Evolutionary conservation across 345 rosid species (phyloP).

Genomic region (Bretschneidera sinensis): DNA sequence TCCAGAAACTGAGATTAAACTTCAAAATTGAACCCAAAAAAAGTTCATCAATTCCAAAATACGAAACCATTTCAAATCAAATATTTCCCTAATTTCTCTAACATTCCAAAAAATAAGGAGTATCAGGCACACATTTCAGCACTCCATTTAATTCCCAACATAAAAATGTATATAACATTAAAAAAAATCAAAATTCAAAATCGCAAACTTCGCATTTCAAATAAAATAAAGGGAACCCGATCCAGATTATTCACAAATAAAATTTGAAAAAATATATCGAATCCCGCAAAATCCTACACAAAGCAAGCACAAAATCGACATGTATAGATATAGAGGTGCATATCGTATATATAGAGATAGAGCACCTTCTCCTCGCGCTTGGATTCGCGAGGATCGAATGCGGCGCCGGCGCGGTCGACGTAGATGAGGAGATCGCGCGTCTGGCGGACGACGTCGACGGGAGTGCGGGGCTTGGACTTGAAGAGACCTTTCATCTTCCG

Average conservation of each 20-base stretch:
- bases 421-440: conserved; percentile 81
- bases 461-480: conserved; percentile 88
- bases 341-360: neutral
- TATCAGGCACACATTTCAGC: neutral
- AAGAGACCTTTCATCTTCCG: conserved; percentile 76
- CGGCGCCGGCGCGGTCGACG: conserved; percentile 29
- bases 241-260: no score
- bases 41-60: no score
- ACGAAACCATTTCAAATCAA: neutral
- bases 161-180: neutral
- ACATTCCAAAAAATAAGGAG: no score
- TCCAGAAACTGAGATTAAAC: no score
- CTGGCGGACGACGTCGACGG: conserved; percentile 73
- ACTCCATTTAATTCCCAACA: neutral
- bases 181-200: no score
- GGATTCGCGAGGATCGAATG: conserved; percentile 39
- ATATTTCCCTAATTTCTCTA: no score
- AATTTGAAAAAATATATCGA: no score
- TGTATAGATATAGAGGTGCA: neutral
- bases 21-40: no score
- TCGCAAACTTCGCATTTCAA: no score
- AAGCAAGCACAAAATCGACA: neutral
- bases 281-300: neutral
- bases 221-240: no score
- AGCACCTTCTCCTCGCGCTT: conserved; percentile 69